Evolutionary conservation across 2,329 filamentous ascomycete genomes (phyloP).

Genomic region (Capronia epimyces): DNA sequence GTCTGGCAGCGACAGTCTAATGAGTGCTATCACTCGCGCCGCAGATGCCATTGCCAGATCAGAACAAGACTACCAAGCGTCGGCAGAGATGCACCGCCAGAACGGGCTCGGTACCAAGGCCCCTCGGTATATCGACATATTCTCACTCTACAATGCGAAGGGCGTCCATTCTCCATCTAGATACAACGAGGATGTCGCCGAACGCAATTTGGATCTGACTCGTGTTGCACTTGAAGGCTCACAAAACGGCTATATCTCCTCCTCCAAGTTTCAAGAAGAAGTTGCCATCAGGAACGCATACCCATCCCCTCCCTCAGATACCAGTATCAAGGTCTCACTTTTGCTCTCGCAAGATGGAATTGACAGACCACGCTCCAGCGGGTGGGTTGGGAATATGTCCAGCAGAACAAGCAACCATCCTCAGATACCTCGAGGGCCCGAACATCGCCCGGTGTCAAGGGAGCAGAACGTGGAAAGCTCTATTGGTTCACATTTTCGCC

Average conservation of each 20-base stretch:
- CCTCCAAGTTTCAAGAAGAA: conserved; percentile 27
- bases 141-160: conserved; percentile 18
- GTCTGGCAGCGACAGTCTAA: conserved; percentile 25
- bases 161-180: conserved; percentile 2
- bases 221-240: conserved; percentile 16
- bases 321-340: conserved; percentile 1
- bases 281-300: conserved; percentile 26
- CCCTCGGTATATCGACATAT: conserved; percentile 27
- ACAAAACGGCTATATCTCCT: conserved; percentile 12
- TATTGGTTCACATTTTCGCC: conserved; percentile 3
- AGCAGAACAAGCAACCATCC: conserved; percentile 7
- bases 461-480: conserved; percentile 2
- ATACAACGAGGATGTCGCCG: conserved; percentile 28
- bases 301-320: conserved; percentile 12
- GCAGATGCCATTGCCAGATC: conserved; percentile 19
- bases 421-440: conserved; percentile 1
- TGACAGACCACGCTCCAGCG: background rate
- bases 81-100: conserved; percentile 9
- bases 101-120: conserved; percentile 11
- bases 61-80: conserved; percentile 16
- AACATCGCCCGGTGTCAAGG: conserved; percentile 2
- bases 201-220: conserved; percentile 22
- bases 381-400: background rate
- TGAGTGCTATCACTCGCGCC: conserved; percentile 26
- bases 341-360: background rate